Base-by-base conservation (phyloP, 83 land plant genomes). In the Picea abies region DNA sequence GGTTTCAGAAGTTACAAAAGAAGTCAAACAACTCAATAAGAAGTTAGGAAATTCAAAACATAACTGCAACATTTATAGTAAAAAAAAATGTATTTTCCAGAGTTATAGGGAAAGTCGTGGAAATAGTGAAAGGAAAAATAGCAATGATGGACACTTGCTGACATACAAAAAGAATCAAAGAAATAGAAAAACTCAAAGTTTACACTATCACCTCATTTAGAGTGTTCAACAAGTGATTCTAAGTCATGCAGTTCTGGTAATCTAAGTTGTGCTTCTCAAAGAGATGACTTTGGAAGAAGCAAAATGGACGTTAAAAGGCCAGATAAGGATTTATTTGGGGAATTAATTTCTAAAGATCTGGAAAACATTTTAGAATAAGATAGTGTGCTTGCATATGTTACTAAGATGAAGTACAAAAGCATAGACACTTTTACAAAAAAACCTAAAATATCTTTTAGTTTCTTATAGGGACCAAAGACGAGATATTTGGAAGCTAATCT, bases 81-180 rank as follows among this genome's bases (percentile, higher is more conserved):
- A 91, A 76, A 85, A 90, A 56, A 94, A 90, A 61, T 98, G 99
- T 84, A 94, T 96, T 86, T 98, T 97, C 85, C 96, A 94, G 85
- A 90, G 86, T 88, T 96, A 98, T 64, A 89, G 99, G 82, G 97
- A 89, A 58, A 94, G 86, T 82, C 93, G 99, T 89, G 96, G 99
- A 19, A 91, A 80, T 84, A 94, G 93, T 90, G 99, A 97, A 69
- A 98, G 97, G 81, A 96, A 96, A 72, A 81, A 44, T 70, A 85
- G 87, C 22, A 78, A 61, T 17, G 85, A 70, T 73, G 85, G 61
- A 3, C 67, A 11, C 16, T 5, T 88, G 3, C 73, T 81, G 35
- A 64, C 82, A 67, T 83, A 89, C 80, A 82, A 83, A 16, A 96
- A 93, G 84, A 96, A 90, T 81, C 91, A 87, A 20, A 76, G 25